phyloP scores from a whole-genome alignment of 108 stramenopile species.

The Discostella pseudostelligera region DNA sequence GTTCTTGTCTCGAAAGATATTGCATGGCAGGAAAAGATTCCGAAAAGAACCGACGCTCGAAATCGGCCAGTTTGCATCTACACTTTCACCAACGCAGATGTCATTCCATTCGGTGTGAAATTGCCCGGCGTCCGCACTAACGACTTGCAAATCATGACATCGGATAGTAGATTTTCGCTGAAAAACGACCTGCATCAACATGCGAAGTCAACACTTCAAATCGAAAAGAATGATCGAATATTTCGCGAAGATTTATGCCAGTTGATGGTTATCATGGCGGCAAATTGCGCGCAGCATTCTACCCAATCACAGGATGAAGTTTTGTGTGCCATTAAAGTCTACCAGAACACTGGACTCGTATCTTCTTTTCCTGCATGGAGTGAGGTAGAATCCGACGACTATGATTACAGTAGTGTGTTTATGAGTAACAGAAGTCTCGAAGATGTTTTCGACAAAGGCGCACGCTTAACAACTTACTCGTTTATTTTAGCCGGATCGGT shows the following conservation, averaged over 20 bases:
- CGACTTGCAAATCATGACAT: background rate
- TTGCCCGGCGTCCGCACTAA: background rate
- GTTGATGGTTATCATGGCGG: conserved; percentile 30
- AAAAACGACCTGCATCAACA: background rate
- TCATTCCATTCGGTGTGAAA: background rate
- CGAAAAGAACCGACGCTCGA: background rate
- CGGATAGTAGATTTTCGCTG: conserved; percentile 1
- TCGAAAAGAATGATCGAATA: conserved; percentile 13
- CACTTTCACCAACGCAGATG: conserved; percentile 20
- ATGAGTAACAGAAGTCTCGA: conserved; percentile 18
- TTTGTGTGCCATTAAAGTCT: conserved; percentile 23
- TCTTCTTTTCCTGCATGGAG: conserved; percentile 24
- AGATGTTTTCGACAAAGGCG: conserved; percentile 12
- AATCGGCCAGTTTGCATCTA: conserved; percentile 10
- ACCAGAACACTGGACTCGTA: conserved; percentile 15
- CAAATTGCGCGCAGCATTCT: background rate
- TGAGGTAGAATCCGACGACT: conserved; percentile 22
- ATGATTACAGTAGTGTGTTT: conserved; percentile 11
- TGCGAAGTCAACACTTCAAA: background rate
- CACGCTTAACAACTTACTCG: conserved; percentile 15
- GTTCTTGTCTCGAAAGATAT: conserved; percentile 19
- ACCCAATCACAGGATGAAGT: conserved; percentile 8
- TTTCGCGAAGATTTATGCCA: conserved; percentile 22
- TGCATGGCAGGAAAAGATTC: conserved; percentile 25
- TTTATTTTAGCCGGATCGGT: conserved; percentile 7